phyloP scores from a whole-genome alignment of 2,329 filamentous ascomycete genomes.

The Aspergillus carbonarius region DNA sequence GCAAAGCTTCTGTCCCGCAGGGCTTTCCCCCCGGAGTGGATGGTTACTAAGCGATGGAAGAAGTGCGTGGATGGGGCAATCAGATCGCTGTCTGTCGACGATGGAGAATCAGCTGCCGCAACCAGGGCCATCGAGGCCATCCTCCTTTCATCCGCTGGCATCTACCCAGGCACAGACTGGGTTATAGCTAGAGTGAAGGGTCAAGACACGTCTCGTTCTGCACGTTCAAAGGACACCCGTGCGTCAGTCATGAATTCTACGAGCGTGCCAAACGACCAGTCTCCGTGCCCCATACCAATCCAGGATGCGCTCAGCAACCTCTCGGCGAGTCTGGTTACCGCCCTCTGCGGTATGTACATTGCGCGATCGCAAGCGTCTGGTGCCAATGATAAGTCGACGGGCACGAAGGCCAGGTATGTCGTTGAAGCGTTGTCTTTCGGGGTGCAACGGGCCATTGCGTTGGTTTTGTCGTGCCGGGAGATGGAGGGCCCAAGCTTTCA shows the following conservation, averaged over 20 bases:
- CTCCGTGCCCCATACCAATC: slow-evolving; percentile 33
- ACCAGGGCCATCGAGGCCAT: slow-evolving; percentile 34
- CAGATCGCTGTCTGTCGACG: slow-evolving; percentile 37
- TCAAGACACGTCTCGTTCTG: background rate
- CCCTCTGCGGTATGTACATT: slow-evolving; percentile 39
- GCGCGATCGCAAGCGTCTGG: slow-evolving; percentile 28
- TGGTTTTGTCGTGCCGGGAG: slow-evolving; percentile 3
- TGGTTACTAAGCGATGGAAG: slow-evolving; percentile 41
- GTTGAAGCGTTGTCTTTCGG: slow-evolving; percentile 24
- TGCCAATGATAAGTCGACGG: slow-evolving; percentile 12
- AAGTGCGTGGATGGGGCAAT: slow-evolving; percentile 37
- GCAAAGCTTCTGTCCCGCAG: slow-evolving; percentile 34
- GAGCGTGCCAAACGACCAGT: slow-evolving; percentile 5
- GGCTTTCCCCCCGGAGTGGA: slow-evolving; percentile 40
- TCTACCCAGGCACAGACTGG: slow-evolving; percentile 6
- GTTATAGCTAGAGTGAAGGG: background rate
- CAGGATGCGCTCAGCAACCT: slow-evolving; percentile 40
- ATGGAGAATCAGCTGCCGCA: slow-evolving; percentile 33
- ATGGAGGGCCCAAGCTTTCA: slow-evolving; percentile 21
- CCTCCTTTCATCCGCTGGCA: slow-evolving; percentile 29
- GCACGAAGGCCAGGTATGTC: slow-evolving; percentile 27
- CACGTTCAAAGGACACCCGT: slow-evolving; percentile 18
- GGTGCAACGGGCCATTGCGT: slow-evolving; percentile 26
- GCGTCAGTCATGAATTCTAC: slow-evolving; percentile 14
- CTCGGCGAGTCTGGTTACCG: slow-evolving; percentile 34